These are phyloP conservation scores for Priceomyces fermenticarens DNA, from an alignment of 805 yeast genomes.

Conservation along the genomic window DNA sequence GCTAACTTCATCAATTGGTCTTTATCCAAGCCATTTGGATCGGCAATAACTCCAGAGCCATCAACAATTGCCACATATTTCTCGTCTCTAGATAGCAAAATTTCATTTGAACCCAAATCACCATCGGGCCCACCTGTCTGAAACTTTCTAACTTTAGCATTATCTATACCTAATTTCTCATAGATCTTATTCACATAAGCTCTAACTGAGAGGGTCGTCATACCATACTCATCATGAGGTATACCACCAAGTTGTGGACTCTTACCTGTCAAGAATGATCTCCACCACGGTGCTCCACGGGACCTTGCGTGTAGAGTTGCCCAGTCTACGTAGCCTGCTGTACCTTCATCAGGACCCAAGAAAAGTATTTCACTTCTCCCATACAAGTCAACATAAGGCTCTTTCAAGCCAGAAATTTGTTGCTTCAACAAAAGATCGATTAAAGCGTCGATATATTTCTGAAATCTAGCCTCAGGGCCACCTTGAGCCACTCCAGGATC, in stretches of 20 bases:
- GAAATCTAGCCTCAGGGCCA: conserved; percentile 79
- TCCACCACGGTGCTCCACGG: conserved; percentile 98
- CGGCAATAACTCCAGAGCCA: conserved; percentile 93
- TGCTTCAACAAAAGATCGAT: conserved; percentile 79
- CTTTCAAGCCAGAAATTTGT: conserved; percentile 71
- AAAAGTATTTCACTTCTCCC: conserved; percentile 85
- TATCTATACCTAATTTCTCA: conserved; percentile 66
- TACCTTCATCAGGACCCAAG: conserved; percentile 99
- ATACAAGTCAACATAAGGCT: conserved; percentile 79
- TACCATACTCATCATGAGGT: conserved; percentile 97
- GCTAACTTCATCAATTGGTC: conserved; percentile 78
- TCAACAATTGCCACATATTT: conserved; percentile 85
- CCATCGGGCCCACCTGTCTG: conserved; percentile 99
- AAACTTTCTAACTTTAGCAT: conserved; percentile 62
- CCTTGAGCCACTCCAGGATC: conserved; percentile 76
- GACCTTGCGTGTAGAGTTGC: conserved; percentile 90
- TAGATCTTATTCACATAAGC: conserved; percentile 87
- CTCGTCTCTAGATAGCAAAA: conserved; percentile 79
- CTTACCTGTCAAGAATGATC: conserved; percentile 96
- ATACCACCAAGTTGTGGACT: conserved; percentile 91
- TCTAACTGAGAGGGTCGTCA: conserved; percentile 94
- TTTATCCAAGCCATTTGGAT: conserved; percentile 85
- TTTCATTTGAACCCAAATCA: conserved; percentile 95
- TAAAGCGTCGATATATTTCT: conserved; percentile 88
- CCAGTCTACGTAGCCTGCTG: conserved; percentile 95